These are phyloP conservation scores for Vanrija sp. DNA, from an alignment of 1,284 basidiomycete species.

Conservation along the genomic window DNA sequence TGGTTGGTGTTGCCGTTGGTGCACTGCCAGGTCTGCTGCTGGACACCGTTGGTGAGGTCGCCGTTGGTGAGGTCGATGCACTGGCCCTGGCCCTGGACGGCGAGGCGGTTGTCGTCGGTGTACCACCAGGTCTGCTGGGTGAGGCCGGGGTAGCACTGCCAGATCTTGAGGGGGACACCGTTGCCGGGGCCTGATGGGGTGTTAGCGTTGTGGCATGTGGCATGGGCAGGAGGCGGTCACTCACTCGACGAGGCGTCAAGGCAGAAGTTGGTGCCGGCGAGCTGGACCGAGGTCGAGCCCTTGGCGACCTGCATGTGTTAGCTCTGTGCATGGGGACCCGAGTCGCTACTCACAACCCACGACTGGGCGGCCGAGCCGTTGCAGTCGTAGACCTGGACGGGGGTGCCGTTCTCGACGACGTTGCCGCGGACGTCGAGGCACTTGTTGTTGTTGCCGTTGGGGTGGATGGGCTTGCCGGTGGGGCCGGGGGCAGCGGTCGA, in stretches of 20 bases:
- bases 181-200: conserved; percentile 6
- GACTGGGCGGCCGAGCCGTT: conserved; percentile 29
- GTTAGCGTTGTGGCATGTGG: no score
- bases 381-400: conserved; percentile 26
- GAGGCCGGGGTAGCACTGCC: conserved; percentile 10
- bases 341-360: conserved; percentile 14
- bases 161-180: conserved; percentile 12
- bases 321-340: no score
- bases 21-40: conserved; percentile 29
- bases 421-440: conserved; percentile 27
- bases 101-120: conserved; percentile 1
- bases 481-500: conserved; percentile 8
- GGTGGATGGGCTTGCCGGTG: conserved; percentile 27
- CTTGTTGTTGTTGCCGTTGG: conserved; percentile 28
- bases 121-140: conserved; percentile 10
- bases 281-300: conserved; percentile 21
- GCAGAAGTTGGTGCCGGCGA: conserved; percentile 33
- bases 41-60: conserved; percentile 15
- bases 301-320: conserved; percentile 6
- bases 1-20: conserved; percentile 19
- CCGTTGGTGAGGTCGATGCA: conserved; percentile 31
- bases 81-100: conserved; percentile 9
- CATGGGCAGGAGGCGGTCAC: background rate
- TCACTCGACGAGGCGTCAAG: conserved; percentile 25
- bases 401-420: conserved; percentile 19